These are phyloP conservation scores for Plasmodium coatneyi DNA, from an alignment of 169 alveolate species.

Conservation along the genomic window DNA sequence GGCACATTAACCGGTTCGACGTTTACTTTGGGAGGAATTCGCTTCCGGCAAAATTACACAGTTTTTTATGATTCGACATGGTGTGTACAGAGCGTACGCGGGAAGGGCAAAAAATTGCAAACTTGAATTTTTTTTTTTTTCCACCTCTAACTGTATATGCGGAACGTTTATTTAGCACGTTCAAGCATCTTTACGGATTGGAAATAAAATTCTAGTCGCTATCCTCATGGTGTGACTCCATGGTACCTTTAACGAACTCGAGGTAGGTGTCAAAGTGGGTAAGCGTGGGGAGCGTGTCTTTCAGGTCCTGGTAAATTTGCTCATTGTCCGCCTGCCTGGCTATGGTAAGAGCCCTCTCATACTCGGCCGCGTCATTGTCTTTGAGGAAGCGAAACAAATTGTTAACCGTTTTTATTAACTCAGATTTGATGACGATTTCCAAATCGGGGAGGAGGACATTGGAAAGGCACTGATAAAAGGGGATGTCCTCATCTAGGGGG, in stretches of 20 bases:
- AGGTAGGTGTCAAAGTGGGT: constrained; percentile 48
- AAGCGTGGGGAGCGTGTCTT: constrained; percentile 15
- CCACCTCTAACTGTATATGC: not conserved
- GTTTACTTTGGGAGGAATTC: not conserved
- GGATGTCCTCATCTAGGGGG: not conserved
- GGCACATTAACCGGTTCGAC: not conserved
- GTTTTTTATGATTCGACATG: not conserved
- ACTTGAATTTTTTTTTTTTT: not conserved
- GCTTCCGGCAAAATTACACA: not conserved
- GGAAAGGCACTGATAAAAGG: constrained; percentile 17
- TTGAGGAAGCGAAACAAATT: constrained; percentile 16
- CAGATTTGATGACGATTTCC: constrained; percentile 36
- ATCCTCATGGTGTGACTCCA: not conserved
- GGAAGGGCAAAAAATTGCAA: constrained; percentile 1
- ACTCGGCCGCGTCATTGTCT: constrained; percentile 3
- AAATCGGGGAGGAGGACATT: constrained; percentile 8
- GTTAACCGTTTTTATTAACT: constrained; percentile 32
- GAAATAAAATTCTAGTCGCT: not conserved
- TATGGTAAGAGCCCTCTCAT: constrained; percentile 15
- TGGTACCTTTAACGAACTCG: constrained; percentile 3
- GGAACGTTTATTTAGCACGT: not conserved
- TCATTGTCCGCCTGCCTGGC: constrained; percentile 8
- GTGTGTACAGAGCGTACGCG: not conserved
- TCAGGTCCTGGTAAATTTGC: constrained; percentile 14
- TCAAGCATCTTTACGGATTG: not conserved